Base-by-base conservation (phyloP, 108 stramenopile genomes). In the Craspedostauros australis region DNA sequence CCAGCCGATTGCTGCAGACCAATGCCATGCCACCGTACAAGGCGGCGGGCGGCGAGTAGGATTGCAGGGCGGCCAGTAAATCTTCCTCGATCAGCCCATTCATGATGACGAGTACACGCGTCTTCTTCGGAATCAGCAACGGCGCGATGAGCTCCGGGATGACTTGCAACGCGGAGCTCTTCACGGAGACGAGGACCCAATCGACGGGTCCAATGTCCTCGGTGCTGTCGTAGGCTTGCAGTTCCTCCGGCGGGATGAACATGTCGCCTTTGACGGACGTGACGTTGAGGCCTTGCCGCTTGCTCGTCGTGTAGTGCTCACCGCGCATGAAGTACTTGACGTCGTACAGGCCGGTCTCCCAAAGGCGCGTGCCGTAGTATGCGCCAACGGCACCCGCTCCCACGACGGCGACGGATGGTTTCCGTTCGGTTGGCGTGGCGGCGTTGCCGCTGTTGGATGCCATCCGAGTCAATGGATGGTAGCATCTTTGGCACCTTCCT, bases 71-170 rank as follows among this genome's bases (percentile, higher is more conserved):
- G 1, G 26, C 29, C 18, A 84, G 52, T 20, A 93, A 37, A 55
- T 93, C 91, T 36, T 86, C 77, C 40, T 93, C 91, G 25, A 87
- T 72, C 38, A 93, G 46, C 5, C 91, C 91, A 54, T 93, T 93
- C 85, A 89, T 93, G 18, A 93, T 85, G 5, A 68, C 73, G 8
- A 89, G 36, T 16, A 93, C 58, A 4, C 86, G 63, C 0, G 84
- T 88, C 5, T 34, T 46, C n/a, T 45, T 47, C 27, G 62, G 46
- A 12, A 80, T 60, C 9, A 86, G 53, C 22, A 87, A 45, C 8
- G 90, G 86, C 14, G 38, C 43, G 16, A 88, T 68, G 30, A 87
- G 53, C 0, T 46, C 31, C 12, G 87, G 81, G 27, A 85, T 80
- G 25, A 49, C 67, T 14, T 75, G 64, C 23, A 88, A 55, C 11